Percentiles rank a stretch among this genome's conserved stretches.
These are phyloP conservation scores for Casaregolazyma lundiana DNA, from an alignment of 1,139 yeast genomes.

Conservation along the genomic window DNA sequence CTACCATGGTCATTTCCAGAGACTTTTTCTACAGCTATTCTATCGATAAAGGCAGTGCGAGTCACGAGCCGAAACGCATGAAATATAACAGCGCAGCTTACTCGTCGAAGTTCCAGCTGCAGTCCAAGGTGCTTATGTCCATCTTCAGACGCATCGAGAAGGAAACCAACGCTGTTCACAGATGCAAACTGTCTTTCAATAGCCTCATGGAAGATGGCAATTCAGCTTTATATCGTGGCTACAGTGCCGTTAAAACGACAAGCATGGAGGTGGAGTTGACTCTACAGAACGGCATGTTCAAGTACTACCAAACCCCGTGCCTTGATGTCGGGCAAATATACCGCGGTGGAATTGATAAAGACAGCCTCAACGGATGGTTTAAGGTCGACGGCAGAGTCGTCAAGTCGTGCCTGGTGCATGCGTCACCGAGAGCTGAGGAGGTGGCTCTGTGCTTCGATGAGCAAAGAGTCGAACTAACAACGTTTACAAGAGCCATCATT, in stretches of 20 bases:
- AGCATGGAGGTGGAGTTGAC: constrained; percentile 19
- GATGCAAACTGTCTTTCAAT: constrained; percentile 14
- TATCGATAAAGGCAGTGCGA: neutral
- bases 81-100: constrained; percentile 4
- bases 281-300: constrained; percentile 23
- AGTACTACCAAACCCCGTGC: constrained; percentile 27
- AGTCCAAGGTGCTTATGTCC: constrained; percentile 19
- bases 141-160: constrained; percentile 22
- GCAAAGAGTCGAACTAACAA: constrained; percentile 22
- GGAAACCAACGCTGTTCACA: constrained; percentile 17
- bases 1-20: constrained; percentile 13
- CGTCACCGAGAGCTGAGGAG: constrained; percentile 30
- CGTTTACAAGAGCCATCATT: constrained; percentile 27
- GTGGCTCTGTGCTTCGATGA: constrained; percentile 23
- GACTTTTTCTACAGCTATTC: constrained; percentile 17
- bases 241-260: constrained; percentile 11
- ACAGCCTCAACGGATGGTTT: constrained; percentile 20
- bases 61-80: constrained; percentile 1
- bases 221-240: constrained; percentile 6
- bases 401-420: constrained; percentile 27
- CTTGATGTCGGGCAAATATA: constrained; percentile 23
- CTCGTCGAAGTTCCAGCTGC: constrained; percentile 20
- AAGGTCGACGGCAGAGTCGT: constrained; percentile 24
- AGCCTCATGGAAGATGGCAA: neutral
- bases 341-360: constrained; percentile 21